Percentiles rank a stretch among this genome's conserved stretches.
These are phyloP conservation scores for Puccinellia tenuiflora DNA, from an alignment of 176 grass and related monocot species.

Conservation along the genomic window DNA sequence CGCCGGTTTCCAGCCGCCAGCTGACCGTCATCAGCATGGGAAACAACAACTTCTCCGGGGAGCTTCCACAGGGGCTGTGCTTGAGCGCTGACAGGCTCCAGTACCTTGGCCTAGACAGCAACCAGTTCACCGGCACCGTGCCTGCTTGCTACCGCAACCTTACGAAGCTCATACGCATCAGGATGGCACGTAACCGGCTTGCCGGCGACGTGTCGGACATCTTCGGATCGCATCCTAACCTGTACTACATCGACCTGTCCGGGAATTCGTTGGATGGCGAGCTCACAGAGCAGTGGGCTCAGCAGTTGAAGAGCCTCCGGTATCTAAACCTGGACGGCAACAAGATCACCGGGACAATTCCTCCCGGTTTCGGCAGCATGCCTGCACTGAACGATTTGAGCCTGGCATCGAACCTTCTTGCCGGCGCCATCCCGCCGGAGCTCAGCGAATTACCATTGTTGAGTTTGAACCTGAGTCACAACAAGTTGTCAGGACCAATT, in stretches of 20 bases:
- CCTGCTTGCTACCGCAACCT: slow-evolving; percentile 59
- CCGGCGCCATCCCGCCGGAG: slow-evolving; percentile 43
- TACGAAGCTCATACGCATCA: slow-evolving; percentile 30
- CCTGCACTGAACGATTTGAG: slow-evolving; percentile 42
- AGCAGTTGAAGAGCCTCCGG: slow-evolving; percentile 37
- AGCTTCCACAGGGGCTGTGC: slow-evolving; percentile 50
- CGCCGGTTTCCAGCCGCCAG: background rate
- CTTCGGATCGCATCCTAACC: slow-evolving; percentile 50
- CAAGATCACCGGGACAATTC: slow-evolving; percentile 55
- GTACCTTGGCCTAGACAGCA: slow-evolving; percentile 23
- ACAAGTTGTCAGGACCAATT: slow-evolving; percentile 45
- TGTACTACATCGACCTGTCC: slow-evolving; percentile 54
- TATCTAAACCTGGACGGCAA: slow-evolving; percentile 58
- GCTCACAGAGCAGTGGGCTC: slow-evolving; percentile 44
- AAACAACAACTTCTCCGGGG: slow-evolving; percentile 53
- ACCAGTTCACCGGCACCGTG: slow-evolving; percentile 41
- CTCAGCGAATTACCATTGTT: slow-evolving; percentile 29
- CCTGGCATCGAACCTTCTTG: slow-evolving; percentile 46
- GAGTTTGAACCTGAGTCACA: slow-evolving; percentile 57
- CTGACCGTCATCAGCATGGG: slow-evolving; percentile 19
- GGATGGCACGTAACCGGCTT: slow-evolving; percentile 46
- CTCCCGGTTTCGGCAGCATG: slow-evolving; percentile 27
- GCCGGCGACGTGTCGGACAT: slow-evolving; percentile 47
- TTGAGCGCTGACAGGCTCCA: slow-evolving; percentile 20
- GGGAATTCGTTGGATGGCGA: slow-evolving; percentile 46